These are phyloP conservation scores for Apiospora phragmitis DNA, from an alignment of 2,329 filamentous ascomycete species.

Conservation along the genomic window DNA sequence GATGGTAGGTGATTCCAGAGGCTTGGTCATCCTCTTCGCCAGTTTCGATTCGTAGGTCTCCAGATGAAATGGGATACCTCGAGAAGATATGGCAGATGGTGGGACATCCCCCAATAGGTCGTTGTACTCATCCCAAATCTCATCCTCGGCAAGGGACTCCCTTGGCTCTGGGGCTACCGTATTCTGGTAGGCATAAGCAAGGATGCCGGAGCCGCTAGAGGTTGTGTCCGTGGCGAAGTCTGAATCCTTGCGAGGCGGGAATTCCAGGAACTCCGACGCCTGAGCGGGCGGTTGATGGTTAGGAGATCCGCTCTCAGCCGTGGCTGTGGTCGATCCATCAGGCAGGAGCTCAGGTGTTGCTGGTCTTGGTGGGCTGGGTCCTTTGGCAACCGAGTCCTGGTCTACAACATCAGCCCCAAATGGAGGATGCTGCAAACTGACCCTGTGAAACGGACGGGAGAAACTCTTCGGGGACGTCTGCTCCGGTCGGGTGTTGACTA, in stretches of 20 bases:
- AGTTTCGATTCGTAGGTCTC: slow-evolving; percentile 46
- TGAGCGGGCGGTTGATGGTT: slow-evolving; percentile 17
- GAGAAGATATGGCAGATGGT: slow-evolving; percentile 56
- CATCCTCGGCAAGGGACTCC: slow-evolving; percentile 73
- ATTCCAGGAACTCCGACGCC: slow-evolving; percentile 69
- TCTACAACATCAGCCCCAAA: slow-evolving; percentile 29
- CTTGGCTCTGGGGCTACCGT: slow-evolving; percentile 64
- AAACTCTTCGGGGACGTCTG: slow-evolving; percentile 76
- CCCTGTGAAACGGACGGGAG: slow-evolving; percentile 74
- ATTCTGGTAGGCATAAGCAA: slow-evolving; percentile 56
- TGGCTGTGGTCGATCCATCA: slow-evolving; percentile 37
- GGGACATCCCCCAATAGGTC: slow-evolving; percentile 74
- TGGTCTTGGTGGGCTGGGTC: slow-evolving; percentile 44
- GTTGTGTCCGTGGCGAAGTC: slow-evolving; percentile 56
- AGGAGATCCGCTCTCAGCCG: slow-evolving; percentile 31
- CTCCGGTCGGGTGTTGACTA: slow-evolving; percentile 68
- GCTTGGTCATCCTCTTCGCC: slow-evolving; percentile 34
- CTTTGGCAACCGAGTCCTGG: slow-evolving; percentile 47
- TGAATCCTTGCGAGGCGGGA: slow-evolving; percentile 73
- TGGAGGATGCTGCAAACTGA: slow-evolving; percentile 45
- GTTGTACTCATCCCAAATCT: slow-evolving; percentile 93
- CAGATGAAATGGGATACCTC: slow-evolving; percentile 56
- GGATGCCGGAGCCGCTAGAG: slow-evolving; percentile 67
- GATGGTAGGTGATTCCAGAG: slow-evolving; percentile 51
- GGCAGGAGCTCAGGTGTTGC: slow-evolving; percentile 40